Percentiles rank a stretch among this genome's conserved stretches.
Evolutionary conservation across 2,329 filamentous ascomycete species (phyloP).

Genomic region (Paraconiothyrium sp.): DNA sequence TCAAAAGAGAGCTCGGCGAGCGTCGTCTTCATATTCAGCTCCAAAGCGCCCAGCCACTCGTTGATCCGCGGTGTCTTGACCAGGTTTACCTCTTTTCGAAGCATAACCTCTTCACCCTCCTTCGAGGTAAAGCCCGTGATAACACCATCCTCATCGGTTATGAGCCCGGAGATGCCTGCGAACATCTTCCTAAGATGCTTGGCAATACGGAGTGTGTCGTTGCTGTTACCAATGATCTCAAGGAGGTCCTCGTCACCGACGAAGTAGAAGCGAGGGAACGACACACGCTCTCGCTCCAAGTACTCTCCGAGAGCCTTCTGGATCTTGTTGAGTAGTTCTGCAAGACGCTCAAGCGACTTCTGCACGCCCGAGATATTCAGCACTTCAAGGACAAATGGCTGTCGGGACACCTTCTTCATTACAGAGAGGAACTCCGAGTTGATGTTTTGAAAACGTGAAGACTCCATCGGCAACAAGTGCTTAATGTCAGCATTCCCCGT

Average conservation of each 20-base stretch:
- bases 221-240: conserved; percentile 99
- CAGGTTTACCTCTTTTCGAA: conserved; percentile 92
- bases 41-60: conserved; percentile 95
- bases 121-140: conserved; percentile 96
- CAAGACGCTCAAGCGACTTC: conserved; percentile 92
- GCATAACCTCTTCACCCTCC: conserved; percentile 85
- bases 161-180: conserved; percentile 87
- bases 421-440: conserved; percentile 99
- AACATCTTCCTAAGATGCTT: conserved; percentile 99
- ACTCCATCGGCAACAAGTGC: conserved; percentile 94
- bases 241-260: conserved; percentile 98
- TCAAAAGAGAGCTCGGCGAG: conserved; percentile 90
- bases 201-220: conserved; percentile 92
- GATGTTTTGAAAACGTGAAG: conserved; percentile 97
- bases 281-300: conserved; percentile 94
- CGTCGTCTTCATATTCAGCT: conserved; percentile 92
- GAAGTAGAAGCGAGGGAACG: conserved; percentile 99
- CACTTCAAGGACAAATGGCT: conserved; percentile 93
- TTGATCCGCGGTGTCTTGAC: conserved; percentile 97
- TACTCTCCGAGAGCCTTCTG: conserved; percentile 99
- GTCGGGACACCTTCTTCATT: conserved; percentile 99
- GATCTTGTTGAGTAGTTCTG: conserved; percentile 98
- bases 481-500: conserved; percentile 99
- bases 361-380: conserved; percentile 95
- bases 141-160: conserved; percentile 88